Conservation (phyloP, 169 alveolate genomes). For the Plasmodium coatneyi region DNA sequence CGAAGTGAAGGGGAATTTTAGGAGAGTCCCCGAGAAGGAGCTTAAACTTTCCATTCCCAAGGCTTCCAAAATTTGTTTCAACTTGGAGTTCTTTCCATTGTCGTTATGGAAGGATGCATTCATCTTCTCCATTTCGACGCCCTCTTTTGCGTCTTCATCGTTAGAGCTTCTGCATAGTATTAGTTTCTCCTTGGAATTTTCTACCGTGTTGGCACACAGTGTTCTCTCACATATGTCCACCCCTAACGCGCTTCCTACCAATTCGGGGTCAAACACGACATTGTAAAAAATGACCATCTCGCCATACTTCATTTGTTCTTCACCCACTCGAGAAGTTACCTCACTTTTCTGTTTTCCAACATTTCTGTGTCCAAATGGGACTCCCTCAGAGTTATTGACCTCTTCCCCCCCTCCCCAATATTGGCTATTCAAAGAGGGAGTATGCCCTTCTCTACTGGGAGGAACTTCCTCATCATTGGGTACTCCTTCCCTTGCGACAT, state of each 20-base stretch:
- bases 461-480: background rate
- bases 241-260: constrained; percentile 14
- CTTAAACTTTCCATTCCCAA: background rate
- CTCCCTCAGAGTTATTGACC: background rate
- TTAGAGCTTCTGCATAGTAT: background rate
- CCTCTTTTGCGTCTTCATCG: background rate
- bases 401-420: background rate
- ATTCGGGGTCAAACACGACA: background rate
- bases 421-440: background rate
- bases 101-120: background rate
- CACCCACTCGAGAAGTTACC: background rate
- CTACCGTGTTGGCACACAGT: background rate
- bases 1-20: constrained; percentile 10
- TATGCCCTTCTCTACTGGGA: background rate
- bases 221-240: constrained; percentile 20
- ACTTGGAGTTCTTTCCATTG: background rate
- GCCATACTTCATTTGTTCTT: constrained; percentile 5
- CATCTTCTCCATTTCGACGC: background rate
- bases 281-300: constrained; percentile 39
- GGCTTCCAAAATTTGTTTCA: constrained; percentile 7
- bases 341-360: background rate
- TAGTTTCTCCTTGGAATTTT: constrained; percentile 15
- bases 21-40: constrained; percentile 37
- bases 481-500: background rate
- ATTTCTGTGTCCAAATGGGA: background rate